Evolutionary conservation across 768 basidiomycete species (phyloP).

Genomic region (Suillus brevipes): DNA sequence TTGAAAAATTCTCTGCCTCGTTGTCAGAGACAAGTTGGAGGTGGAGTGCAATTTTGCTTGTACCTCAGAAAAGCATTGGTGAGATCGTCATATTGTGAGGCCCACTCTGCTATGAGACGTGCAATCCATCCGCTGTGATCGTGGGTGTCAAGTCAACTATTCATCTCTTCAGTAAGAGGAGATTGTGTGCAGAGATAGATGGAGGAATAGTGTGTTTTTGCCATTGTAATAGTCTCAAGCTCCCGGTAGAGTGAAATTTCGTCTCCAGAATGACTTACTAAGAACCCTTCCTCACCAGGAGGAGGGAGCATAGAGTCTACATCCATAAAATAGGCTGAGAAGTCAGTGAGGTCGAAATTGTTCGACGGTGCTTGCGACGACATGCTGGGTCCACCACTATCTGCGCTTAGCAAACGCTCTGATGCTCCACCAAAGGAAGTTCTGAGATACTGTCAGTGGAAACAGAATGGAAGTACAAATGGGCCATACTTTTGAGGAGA

Average conservation of each 20-base stretch:
- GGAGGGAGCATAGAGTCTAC: slow-evolving; percentile 1
- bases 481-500: too few relatives aligned
- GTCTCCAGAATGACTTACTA: not conserved
- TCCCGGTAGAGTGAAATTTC: not conserved
- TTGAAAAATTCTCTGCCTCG: not conserved
- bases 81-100: not conserved
- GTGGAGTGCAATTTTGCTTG: not conserved
- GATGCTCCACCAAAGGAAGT: too few relatives aligned
- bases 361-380: too few relatives aligned
- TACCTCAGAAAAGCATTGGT: not conserved
- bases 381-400: too few relatives aligned
- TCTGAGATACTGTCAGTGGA: too few relatives aligned
- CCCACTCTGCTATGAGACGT: not conserved
- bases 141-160: not conserved
- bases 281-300: not conserved
- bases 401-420: too few relatives aligned
- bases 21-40: not conserved
- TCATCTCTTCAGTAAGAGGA: not conserved
- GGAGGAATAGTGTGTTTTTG: not conserved
- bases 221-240: not conserved
- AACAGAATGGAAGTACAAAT: too few relatives aligned
- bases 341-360: not conserved
- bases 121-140: not conserved
- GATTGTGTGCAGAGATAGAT: not conserved
- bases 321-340: not conserved